Percentiles rank a stretch among this genome's conserved stretches.
Evolutionary conservation across 192 early-diverging fungal genomes (phyloP).

Genomic region (Entophlyctis luteolus): DNA sequence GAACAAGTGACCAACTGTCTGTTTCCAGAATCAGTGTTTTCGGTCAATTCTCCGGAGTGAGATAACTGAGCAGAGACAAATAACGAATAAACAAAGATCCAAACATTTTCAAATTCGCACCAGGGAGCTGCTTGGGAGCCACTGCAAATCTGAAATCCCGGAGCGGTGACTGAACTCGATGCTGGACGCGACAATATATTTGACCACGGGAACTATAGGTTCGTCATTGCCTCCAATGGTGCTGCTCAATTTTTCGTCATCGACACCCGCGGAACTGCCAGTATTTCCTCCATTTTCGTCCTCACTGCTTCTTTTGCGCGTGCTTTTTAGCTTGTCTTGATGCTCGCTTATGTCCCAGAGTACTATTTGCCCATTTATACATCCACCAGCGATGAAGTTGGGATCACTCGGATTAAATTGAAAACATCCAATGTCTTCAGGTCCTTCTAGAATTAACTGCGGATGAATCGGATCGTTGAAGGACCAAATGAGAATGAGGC

Average conservation of each 20-base stretch:
- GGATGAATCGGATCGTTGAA: slow-evolving; percentile 66
- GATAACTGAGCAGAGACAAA: slow-evolving; percentile 20
- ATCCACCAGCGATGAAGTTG: slow-evolving; percentile 57
- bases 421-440: slow-evolving; percentile 56
- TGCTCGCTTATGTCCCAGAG: slow-evolving; percentile 62
- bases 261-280: slow-evolving; percentile 15
- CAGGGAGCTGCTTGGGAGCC: slow-evolving; percentile 54
- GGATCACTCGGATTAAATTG: slow-evolving; percentile 54
- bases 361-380: slow-evolving; percentile 56
- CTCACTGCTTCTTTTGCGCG: slow-evolving; percentile 29
- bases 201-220: slow-evolving; percentile 34
- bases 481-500: slow-evolving; percentile 60
- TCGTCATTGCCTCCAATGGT: background rate
- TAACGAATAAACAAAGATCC: background rate
- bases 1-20: slow-evolving; percentile 55
- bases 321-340: slow-evolving; percentile 53
- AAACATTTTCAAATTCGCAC: slow-evolving; percentile 16
- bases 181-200: slow-evolving; percentile 49
- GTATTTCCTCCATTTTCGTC: background rate
- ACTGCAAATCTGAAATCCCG: slow-evolving; percentile 49
- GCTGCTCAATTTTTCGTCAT: slow-evolving; percentile 5
- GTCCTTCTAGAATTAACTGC: slow-evolving; percentile 58
- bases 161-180: slow-evolving; percentile 54
- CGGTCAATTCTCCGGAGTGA: slow-evolving; percentile 42
- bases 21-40: slow-evolving; percentile 46